Conservation (phyloP, 2,329 filamentous ascomycete species). For the Monosporascus sp. region DNA sequence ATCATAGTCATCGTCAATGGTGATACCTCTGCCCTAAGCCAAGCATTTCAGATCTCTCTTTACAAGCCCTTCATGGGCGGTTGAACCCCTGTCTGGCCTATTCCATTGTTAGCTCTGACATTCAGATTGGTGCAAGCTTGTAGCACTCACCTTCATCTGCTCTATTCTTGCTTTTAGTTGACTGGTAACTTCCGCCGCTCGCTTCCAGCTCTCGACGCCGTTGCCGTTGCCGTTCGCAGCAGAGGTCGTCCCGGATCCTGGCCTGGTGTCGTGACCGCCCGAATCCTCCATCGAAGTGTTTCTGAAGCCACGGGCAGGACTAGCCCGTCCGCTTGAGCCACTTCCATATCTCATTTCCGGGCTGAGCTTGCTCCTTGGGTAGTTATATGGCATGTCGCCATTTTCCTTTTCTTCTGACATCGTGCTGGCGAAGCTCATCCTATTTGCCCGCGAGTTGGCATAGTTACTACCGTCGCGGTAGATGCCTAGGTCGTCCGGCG, state of each 20-base stretch:
- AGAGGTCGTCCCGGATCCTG: conserved; percentile 14
- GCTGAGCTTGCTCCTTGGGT: conserved; percentile 45
- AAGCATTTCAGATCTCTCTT: not conserved
- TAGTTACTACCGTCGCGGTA: conserved; percentile 47
- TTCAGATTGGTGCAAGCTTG: not conserved
- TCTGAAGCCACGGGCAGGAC: conserved; percentile 52
- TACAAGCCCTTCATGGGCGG: conserved; percentile 27
- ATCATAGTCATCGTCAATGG: not conserved
- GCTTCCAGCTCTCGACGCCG: conserved; percentile 88
- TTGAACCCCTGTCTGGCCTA: conserved; percentile 48
- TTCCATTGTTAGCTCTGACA: conserved; percentile 7
- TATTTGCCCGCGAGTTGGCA: conserved; percentile 36
- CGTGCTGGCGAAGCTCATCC: conserved; percentile 59
- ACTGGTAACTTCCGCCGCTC: conserved; percentile 94
- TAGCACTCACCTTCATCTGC: conserved; percentile 75
- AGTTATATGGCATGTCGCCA: conserved; percentile 38
- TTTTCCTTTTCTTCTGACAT: conserved; percentile 77
- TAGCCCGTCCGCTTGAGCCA: conserved; percentile 51
- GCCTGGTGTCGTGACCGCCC: conserved; percentile 9
- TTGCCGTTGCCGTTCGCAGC: conserved; percentile 27
- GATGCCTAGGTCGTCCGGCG: conserved; percentile 53
- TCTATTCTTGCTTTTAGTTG: conserved; percentile 96
- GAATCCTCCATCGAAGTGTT: conserved; percentile 26
- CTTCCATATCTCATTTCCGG: conserved; percentile 51
- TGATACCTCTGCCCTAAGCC: not conserved